These are phyloP conservation scores for Paramecium sexaurelia DNA, from an alignment of 73 alveolate genomes.

Conservation along the genomic window DNA sequence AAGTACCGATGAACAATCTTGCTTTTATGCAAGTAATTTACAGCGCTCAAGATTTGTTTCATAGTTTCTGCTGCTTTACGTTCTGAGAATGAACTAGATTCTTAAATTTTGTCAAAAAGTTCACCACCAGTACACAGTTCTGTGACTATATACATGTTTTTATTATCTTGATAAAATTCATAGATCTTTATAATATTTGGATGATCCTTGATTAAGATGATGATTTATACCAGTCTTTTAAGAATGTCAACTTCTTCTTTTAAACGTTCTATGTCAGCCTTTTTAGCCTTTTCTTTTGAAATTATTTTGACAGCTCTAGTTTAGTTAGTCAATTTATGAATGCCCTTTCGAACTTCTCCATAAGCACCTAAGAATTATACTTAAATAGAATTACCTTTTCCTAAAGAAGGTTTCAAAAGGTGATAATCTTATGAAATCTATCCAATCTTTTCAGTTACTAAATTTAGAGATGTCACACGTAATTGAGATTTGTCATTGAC, in stretches of 20 bases:
- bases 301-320: constrained; percentile 81
- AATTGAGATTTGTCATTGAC: constrained; percentile 17
- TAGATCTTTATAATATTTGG: constrained; percentile 81
- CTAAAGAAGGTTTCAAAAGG: constrained; percentile 65
- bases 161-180: constrained; percentile 73
- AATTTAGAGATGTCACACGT: constrained; percentile 30
- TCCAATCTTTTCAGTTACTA: constrained; percentile 63
- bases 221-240: constrained; percentile 74
- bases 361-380: constrained; percentile 69
- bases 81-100: constrained; percentile 72
- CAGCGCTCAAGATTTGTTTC: constrained; percentile 79
- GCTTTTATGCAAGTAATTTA: constrained; percentile 81
- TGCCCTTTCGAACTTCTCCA: constrained; percentile 81
- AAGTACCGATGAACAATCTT: constrained; percentile 74
- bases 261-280: constrained; percentile 71
- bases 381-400: constrained; percentile 48
- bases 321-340: constrained; percentile 75
- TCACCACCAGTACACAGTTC: constrained; percentile 88
- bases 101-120: constrained; percentile 73
- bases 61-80: constrained; percentile 77
- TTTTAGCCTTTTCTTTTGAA: constrained; percentile 72
- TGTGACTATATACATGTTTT: constrained; percentile 78
- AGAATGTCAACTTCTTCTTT: constrained; percentile 81
- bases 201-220: constrained; percentile 72
- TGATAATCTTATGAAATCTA: constrained; percentile 64